A percentile compares a stretch with the other conserved stretches of the same genome.
Evolutionary conservation across 2,329 filamentous ascomycete genomes (phyloP).

Genomic region (Penicillium glabrum): DNA sequence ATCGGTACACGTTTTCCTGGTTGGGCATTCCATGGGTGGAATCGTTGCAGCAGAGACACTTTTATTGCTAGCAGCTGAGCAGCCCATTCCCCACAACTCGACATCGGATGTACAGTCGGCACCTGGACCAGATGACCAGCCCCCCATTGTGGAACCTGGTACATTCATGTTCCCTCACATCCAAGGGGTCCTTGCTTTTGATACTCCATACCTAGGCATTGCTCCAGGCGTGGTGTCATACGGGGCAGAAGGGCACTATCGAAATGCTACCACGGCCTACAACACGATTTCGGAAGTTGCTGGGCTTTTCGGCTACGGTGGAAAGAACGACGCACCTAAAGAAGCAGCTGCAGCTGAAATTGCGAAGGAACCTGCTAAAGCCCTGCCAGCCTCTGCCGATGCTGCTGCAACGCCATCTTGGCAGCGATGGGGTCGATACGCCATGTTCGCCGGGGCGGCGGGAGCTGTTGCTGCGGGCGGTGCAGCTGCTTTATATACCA

Average conservation of each 20-base stretch:
- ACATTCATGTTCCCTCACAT: conserved; percentile 89
- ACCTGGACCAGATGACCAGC: conserved; percentile 9
- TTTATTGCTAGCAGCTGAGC: conserved; percentile 70
- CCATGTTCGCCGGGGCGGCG: conserved; percentile 78
- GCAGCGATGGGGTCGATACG: conserved; percentile 81
- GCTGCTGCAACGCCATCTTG: conserved; percentile 56
- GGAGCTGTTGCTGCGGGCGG: conserved; percentile 79
- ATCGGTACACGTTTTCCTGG: conserved; percentile 75
- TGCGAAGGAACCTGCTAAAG: conserved; percentile 17
- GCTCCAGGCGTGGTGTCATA: conserved; percentile 52
- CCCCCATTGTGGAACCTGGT: conserved; percentile 28
- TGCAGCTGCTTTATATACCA: conserved; percentile 80
- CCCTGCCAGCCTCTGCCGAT: conserved; percentile 38
- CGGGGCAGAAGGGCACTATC: conserved; percentile 79
- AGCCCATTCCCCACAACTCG: conserved; percentile 45
- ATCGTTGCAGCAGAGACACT: conserved; percentile 91
- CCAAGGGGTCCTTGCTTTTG: conserved; percentile 86
- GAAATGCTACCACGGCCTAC: conserved; percentile 69
- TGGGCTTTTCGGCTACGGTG: conserved; percentile 65
- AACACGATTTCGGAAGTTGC: conserved; percentile 65
- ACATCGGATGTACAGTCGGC: conserved; percentile 25
- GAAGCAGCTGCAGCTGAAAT: conserved; percentile 8
- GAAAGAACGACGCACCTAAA: conserved; percentile 30
- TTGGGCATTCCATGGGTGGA: conserved; percentile 89
- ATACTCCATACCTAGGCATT: conserved; percentile 75